Evolutionary conservation across 805 yeast species (phyloP).

Genomic region (Jamesozyma spencerorum): DNA sequence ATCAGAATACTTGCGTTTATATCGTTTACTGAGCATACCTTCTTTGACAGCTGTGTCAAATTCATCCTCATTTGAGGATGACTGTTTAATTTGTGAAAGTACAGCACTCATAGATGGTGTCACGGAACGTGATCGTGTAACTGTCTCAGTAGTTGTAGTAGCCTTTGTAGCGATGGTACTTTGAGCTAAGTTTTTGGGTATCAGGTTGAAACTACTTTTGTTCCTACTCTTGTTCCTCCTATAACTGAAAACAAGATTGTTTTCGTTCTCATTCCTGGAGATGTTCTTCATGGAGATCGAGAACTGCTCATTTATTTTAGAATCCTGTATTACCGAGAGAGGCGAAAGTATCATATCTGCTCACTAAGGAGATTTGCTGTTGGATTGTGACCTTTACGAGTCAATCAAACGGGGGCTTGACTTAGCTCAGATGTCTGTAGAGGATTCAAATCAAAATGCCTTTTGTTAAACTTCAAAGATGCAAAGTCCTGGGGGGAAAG

Average conservation of each 20-base stretch:
- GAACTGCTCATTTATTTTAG: conserved; percentile 1
- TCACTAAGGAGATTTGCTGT: too few relatives aligned
- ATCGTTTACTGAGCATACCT: neutral
- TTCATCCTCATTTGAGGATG: neutral
- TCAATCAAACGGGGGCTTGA: too few relatives aligned
- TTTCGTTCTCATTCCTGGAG: neutral
- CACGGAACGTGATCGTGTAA: conserved; percentile 3
- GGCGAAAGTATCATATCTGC: conserved; percentile 2
- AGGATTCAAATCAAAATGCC: too few relatives aligned
- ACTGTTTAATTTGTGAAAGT: conserved; percentile 14
- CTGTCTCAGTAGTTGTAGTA: neutral
- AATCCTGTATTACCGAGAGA: neutral
- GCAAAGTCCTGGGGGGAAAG: too few relatives aligned
- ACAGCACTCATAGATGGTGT: conserved; percentile 24
- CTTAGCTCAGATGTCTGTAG: too few relatives aligned
- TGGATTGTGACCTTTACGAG: too few relatives aligned
- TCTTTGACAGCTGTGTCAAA: neutral
- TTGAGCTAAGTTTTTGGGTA: neutral
- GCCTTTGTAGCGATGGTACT: neutral
- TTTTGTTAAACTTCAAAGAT: too few relatives aligned
- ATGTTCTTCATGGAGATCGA: conserved; percentile 2
- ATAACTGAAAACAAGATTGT: neutral
- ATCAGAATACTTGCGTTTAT: too few relatives aligned
- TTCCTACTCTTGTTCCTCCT: neutral
- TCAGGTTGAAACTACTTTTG: neutral